A percentile compares a stretch with the other conserved stretches of the same genome.
Conservation (phyloP, 2,329 filamentous ascomycete species). For the Verticillium klebahnii region DNA sequence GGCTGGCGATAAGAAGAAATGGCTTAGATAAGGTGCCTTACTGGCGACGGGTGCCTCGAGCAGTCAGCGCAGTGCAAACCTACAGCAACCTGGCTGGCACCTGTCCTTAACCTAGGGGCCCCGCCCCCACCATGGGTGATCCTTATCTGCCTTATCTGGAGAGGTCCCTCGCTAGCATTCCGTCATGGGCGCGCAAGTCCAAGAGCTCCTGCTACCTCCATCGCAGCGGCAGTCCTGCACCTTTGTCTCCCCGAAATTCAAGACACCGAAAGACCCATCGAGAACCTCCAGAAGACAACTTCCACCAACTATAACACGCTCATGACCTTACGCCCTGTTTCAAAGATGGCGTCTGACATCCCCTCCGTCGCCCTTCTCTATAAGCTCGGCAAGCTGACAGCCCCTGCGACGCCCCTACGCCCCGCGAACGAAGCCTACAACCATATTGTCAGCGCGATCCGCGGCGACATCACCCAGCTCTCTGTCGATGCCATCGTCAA, state of each 20-base stretch:
- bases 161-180: neutral
- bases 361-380: slow-evolving; percentile 64
- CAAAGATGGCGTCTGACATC: slow-evolving; percentile 40
- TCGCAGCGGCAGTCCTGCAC: neutral
- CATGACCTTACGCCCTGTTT: neutral
- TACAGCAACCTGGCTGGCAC: neutral
- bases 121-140: neutral
- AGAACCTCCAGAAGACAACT: neutral
- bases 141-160: no score
- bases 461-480: slow-evolving; percentile 78
- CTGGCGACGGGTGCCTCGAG: no score
- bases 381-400: slow-evolving; percentile 44
- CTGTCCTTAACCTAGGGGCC: neutral
- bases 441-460: slow-evolving; percentile 63
- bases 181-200: slow-evolving; percentile 7
- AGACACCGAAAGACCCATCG: neutral
- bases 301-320: neutral
- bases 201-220: neutral
- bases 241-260: neutral
- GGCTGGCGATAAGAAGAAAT: neutral
- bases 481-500: slow-evolving; percentile 83
- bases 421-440: slow-evolving; percentile 51
- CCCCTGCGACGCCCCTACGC: slow-evolving; percentile 14
- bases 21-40: neutral
- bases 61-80: no score